Evolutionary conservation across 495 filamentous ascomycete genomes (phyloP), one percentile per base, ranked within the genome.

Genomic region (Neurospora discreta): DNA sequence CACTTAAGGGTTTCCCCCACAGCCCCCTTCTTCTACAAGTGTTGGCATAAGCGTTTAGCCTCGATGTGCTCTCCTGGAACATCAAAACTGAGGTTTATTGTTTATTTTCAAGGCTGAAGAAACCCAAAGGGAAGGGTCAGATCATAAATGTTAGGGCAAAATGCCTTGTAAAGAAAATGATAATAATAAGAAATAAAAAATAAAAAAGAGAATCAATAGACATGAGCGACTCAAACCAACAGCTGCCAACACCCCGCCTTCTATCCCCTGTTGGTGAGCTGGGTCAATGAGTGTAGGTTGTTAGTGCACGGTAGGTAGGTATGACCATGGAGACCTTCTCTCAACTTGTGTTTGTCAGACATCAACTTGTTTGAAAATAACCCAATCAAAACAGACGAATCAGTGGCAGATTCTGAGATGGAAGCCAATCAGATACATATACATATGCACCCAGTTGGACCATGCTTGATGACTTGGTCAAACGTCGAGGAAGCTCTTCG

Each of bases 361-460:
- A 13, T 15, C 1, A 23, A 52, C 20, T 26, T 2, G 46, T 26
- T 23, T 52, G 46, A 26, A 23, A n/a, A 1, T 44, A n/a, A n/a
- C n/a, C n/a, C 43, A 1, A 20, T 20, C 8, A 8, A 44, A 46
- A n/a, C 18, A 8, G 3, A 3, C 16, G 2, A 9, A 9, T 5
- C 5, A 38, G 0, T 41, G 6, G 3, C 18, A n/a, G 2, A n/a
- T 7, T n/a, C 0, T n/a, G 18, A 3, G 6, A n/a, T 8, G 0
- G 18, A 42, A 43, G 9, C n/a, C 16, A 44, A 18, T 46, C 0
- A 9, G 5, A 0, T 13, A n/a, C 1, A 46, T 11, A 52, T 52
- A 0, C 6, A n/a, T n/a, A n/a, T n/a, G n/a, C n/a, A n/a, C n/a
- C 5, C 11, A 5, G n/a, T 46, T 1, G 10, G 0, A 60, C 26